phyloP scores from a whole-genome alignment of 1,284 basidiomycete genomes.

The Leccinum pachyderme region DNA sequence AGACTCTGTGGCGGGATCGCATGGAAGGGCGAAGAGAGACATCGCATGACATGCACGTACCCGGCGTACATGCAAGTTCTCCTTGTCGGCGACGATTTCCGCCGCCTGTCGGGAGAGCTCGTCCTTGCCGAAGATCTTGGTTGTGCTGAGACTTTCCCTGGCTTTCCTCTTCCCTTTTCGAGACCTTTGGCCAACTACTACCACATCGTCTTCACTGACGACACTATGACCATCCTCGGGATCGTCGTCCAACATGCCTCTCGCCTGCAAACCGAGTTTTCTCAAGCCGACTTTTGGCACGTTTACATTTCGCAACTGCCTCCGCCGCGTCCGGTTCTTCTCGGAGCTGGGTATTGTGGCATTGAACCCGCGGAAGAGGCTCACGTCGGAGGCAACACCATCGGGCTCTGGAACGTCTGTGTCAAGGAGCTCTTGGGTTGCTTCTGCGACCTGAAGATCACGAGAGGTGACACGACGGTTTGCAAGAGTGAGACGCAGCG shows the following conservation, averaged over 20 bases:
- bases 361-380: conserved; percentile 83
- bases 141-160: conserved; percentile 64
- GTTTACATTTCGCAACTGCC: conserved; percentile 81
- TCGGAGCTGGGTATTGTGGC: conserved; percentile 90
- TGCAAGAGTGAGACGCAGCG: conserved; percentile 63
- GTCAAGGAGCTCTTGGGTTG: conserved; percentile 72
- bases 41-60: conserved; percentile 47
- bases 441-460: conserved; percentile 83
- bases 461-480: conserved; percentile 71
- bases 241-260: conserved; percentile 69
- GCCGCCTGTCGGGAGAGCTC: conserved; percentile 79
- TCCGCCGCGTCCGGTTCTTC: conserved; percentile 67
- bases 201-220: conserved; percentile 63
- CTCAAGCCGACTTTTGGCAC: conserved; percentile 75
- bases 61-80: conserved; percentile 83
- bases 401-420: conserved; percentile 69
- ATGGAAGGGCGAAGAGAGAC: conserved; percentile 4
- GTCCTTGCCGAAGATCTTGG: conserved; percentile 75
- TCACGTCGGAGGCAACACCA: conserved; percentile 62
- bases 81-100: conserved; percentile 86
- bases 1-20: conserved; percentile 57
- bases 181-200: conserved; percentile 51
- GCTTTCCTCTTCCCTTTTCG: conserved; percentile 57
- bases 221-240: conserved; percentile 59
- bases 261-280: conserved; percentile 71